Conservation (phyloP, 495 filamentous ascomycete species). For the Lasiosphaeria miniovina region DNA sequence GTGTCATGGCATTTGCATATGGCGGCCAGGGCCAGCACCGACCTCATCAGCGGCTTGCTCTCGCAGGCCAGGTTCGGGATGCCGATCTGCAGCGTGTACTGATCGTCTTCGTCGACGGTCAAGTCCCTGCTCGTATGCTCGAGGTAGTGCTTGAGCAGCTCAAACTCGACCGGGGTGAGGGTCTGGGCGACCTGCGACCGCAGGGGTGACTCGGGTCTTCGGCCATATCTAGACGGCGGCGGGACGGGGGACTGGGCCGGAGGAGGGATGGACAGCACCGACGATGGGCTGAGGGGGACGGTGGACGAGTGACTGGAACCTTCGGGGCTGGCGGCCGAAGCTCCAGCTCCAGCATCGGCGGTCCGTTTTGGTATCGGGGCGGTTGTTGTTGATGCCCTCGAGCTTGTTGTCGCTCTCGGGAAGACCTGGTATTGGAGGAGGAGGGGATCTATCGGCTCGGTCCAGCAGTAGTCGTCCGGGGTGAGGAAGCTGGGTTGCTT, state of each 20-base stretch:
- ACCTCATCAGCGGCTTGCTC: conserved; percentile 41
- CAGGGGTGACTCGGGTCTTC: conserved; percentile 11
- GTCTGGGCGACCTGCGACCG: conserved; percentile 10
- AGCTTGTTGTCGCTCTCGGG: neutral
- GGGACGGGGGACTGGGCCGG: neutral
- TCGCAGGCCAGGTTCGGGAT: conserved; percentile 43
- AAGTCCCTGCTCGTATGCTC: conserved; percentile 41
- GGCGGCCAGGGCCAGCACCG: conserved; percentile 39
- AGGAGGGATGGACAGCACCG: conserved; percentile 1
- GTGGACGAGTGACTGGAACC: conserved; percentile 12
- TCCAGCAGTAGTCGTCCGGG: conserved; percentile 4
- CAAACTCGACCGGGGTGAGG: conserved; percentile 33
- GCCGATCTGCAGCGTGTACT: conserved; percentile 39
- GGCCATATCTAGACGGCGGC: neutral
- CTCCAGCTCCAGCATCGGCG: no score
- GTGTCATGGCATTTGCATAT: conserved; percentile 42
- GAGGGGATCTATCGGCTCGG: conserved; percentile 10
- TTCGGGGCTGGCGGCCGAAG: conserved; percentile 10
- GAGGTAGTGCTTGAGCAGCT: conserved; percentile 40
- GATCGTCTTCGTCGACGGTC: conserved; percentile 34
- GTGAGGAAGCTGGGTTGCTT: conserved; percentile 3
- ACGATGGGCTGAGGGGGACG: conserved; percentile 6
- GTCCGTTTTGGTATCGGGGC: neutral
- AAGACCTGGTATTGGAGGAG: conserved; percentile 7
- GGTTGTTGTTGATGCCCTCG: neutral